Percentiles rank a stretch among this genome's conserved stretches.
Evolutionary conservation across 2,329 filamentous ascomycete genomes (phyloP).

Genomic region (Colletotrichum chrysophilum): DNA sequence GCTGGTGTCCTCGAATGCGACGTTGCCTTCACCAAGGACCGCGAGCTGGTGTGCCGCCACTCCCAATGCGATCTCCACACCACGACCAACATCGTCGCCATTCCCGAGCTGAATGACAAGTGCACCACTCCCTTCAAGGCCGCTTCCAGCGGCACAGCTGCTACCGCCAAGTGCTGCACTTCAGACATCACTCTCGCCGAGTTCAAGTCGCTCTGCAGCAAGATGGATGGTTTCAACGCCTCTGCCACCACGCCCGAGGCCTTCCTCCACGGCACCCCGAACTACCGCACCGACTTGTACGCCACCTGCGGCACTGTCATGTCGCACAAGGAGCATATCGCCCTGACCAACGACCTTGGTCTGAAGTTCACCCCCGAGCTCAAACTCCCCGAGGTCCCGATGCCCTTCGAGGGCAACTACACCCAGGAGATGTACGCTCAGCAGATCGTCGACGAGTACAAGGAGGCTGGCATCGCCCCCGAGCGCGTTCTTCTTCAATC

Average conservation of each 20-base stretch:
- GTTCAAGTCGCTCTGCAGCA: constrained; percentile 71
- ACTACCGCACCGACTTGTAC: constrained; percentile 71
- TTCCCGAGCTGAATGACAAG: constrained; percentile 67
- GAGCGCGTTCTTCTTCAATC: constrained; percentile 67
- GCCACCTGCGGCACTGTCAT: constrained; percentile 67
- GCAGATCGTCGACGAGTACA: constrained; percentile 68
- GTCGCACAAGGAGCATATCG: constrained; percentile 67
- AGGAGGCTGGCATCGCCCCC: constrained; percentile 54
- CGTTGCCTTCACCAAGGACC: constrained; percentile 69
- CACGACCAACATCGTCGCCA: constrained; percentile 69
- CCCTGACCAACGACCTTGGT: constrained; percentile 60
- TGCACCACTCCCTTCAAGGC: constrained; percentile 68
- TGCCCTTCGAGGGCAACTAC: constrained; percentile 70
- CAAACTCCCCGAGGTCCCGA: constrained; percentile 71
- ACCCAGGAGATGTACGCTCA: constrained; percentile 70
- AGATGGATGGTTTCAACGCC: constrained; percentile 70
- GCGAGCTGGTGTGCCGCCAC: constrained; percentile 71
- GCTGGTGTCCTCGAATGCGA: constrained; percentile 72
- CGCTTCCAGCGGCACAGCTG: constrained; percentile 52
- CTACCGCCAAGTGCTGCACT: constrained; percentile 72
- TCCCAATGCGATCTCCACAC: constrained; percentile 72
- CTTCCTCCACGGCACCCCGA: constrained; percentile 63
- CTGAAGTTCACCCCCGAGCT: constrained; percentile 71
- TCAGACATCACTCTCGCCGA: constrained; percentile 72
- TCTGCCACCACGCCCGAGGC: constrained; percentile 61